Base-by-base conservation (phyloP, 2,329 filamentous ascomycete species). In the Paraphoma chrysanthemicola region DNA sequence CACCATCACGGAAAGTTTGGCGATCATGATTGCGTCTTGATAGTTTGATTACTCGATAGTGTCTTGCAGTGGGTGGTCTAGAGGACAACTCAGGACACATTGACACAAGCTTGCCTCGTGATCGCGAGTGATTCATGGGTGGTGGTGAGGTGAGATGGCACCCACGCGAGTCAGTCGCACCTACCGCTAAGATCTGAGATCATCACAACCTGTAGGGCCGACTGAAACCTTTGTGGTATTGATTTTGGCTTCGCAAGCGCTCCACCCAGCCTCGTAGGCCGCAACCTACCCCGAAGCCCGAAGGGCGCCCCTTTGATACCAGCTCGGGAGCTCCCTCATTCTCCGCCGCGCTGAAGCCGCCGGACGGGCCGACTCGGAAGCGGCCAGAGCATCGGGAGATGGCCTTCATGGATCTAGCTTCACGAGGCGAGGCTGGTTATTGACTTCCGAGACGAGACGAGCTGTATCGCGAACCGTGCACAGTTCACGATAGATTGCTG, bases 401-500 rank as follows among this genome's bases (percentile, higher is more conserved):
- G 46, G 41, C 39, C 51, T 51, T 52, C 61, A 47, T 53, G 63
- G 57, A 59, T 62, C 58, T 54, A 51, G 51, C 51, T 46, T 53
- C 54, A 42, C 55, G 31, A 56, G 47, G 54, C 55, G 57, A 66
- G 51, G 57, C 56, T 53, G 39, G 39, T 48, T 54, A 51, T 53
- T 53, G 44, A 48, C 42, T 54, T 44, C 45, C 45, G 45, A 48
- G 39, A 54, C 45, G 41, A 48, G 45, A 11, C 45, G 41, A 48
- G 45, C 7, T 53, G 23, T 36, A 31, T 30, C n/a, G 33, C 42
- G 62, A 42, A 48, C 58, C 54, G 64, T 67, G 68, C 66, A 52
- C 44, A 47, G 62, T 63, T 66, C 57, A 57, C 57, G 64, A 68
- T 66, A 67, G 63, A 68, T 68, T 67, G 60, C 54, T 49, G 36